A percentile compares a stretch with the other conserved stretches of the same genome.
Conservation (phyloP, 257 asterid species). For the Nicotiana obtusifolia region DNA sequence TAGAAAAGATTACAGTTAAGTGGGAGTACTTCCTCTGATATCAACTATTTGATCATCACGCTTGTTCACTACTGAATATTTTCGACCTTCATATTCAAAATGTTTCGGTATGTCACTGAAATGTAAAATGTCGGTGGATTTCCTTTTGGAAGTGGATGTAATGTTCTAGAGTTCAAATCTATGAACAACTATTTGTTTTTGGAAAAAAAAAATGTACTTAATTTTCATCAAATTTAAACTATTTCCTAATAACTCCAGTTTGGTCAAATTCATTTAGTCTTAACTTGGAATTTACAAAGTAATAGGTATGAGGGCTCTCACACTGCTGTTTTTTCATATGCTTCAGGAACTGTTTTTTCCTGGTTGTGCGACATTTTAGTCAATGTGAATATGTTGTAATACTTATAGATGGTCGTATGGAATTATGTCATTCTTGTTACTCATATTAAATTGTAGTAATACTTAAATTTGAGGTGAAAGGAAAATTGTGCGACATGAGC, state of each 20-base stretch:
- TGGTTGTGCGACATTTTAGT: neutral
- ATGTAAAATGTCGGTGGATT: neutral
- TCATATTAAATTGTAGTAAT: neutral
- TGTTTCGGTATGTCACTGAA: neutral
- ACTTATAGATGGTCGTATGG: neutral
- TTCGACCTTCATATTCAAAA: neutral
- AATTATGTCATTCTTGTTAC: neutral
- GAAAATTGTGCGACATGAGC: neutral
- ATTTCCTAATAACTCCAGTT: neutral
- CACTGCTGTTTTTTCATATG: neutral
- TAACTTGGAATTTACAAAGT: neutral
- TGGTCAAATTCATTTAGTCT: neutral
- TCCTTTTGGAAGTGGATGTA: neutral
- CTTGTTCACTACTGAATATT: neutral
- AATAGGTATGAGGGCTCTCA: neutral
- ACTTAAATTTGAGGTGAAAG: neutral
- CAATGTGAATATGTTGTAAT: neutral
- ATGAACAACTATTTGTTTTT: neutral
- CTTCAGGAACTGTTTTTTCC: neutral
- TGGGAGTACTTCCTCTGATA: neutral
- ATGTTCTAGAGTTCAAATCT: neutral
- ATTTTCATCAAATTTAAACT: neutral
- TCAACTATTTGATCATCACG: neutral
- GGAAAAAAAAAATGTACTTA: too few relatives aligned
- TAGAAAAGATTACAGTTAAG: neutral